A percentile compares a stretch with the other conserved stretches of the same genome.
phyloP scores from a whole-genome alignment of 202 grass and related monocot genomes.

The Elaeis oleifera region DNA sequence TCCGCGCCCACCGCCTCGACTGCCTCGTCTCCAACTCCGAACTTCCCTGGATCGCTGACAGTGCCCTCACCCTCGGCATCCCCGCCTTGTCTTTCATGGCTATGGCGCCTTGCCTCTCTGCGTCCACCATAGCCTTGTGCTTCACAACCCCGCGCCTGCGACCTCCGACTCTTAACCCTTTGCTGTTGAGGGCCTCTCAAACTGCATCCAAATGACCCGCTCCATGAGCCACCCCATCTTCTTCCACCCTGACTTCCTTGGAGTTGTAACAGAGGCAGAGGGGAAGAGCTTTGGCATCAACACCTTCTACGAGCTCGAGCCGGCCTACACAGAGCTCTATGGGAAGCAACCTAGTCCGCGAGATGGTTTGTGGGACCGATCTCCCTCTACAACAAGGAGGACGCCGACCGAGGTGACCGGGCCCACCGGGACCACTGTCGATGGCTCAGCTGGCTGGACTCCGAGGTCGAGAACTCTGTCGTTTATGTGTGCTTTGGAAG shows the following conservation, averaged over 20 bases:
- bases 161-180: background rate
- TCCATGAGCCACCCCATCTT: conserved; percentile 1
- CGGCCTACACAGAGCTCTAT: conserved; percentile 39
- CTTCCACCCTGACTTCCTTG: background rate
- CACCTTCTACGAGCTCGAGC: conserved; percentile 49
- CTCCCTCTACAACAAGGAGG: conserved; percentile 12
- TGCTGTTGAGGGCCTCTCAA: conserved; percentile 1
- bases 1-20: too few species aligned
- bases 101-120: too few species aligned
- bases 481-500: conserved; percentile 7
- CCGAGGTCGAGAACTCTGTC: background rate
- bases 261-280: background rate
- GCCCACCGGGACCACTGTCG: background rate
- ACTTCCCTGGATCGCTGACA: too few species aligned
- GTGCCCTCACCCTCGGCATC: too few species aligned
- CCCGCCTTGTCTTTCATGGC: too few species aligned
- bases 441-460: background rate
- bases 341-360: conserved; percentile 33
- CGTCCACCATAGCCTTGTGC: too few species aligned
- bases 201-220: background rate
- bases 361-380: conserved; percentile 44
- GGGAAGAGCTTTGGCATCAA: conserved; percentile 17
- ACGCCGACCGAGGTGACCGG: too few species aligned
- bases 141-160: too few species aligned
- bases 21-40: too few species aligned